phyloP scores from a whole-genome alignment of 1,139 yeast genomes.

The Arxiozyma bovina region DNA sequence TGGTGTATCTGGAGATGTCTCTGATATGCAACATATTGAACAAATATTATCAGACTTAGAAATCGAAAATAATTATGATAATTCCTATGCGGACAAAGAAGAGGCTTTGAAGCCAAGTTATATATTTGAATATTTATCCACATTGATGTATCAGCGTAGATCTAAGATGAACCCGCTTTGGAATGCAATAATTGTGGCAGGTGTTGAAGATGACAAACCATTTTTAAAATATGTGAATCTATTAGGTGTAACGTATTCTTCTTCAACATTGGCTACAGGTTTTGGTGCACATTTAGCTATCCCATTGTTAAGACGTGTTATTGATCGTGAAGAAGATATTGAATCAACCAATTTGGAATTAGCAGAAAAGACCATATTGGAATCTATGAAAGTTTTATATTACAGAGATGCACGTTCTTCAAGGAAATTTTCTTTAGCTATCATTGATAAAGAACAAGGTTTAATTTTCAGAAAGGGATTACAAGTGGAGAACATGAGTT shows the following conservation, averaged over 20 bases:
- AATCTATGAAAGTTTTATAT: conserved; percentile 88
- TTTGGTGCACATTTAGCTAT: conserved; percentile 92
- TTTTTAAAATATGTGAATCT: conserved; percentile 82
- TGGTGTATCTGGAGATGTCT: conserved; percentile 90
- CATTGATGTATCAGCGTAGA: conserved; percentile 79
- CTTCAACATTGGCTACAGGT: conserved; percentile 92
- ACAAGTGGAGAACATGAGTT: conserved; percentile 63
- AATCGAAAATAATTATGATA: conserved; percentile 70
- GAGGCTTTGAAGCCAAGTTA: conserved; percentile 74
- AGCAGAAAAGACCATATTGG: conserved; percentile 66
- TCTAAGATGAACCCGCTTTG: conserved; percentile 92
- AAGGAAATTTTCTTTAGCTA: conserved; percentile 75
- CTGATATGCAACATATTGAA: conserved; percentile 82
- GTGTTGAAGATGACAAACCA: conserved; percentile 64
- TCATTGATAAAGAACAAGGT: conserved; percentile 54
- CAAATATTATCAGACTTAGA: conserved; percentile 70
- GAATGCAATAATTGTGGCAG: conserved; percentile 91
- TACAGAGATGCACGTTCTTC: conserved; percentile 94
- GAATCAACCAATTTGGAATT: conserved; percentile 58
- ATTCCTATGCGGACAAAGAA: conserved; percentile 44
- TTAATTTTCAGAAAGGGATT: conserved; percentile 59
- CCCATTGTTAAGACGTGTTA: conserved; percentile 79
- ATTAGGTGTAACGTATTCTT: conserved; percentile 80
- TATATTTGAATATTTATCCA: conserved; percentile 78
- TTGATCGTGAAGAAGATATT: conserved; percentile 69